Evolutionary conservation across 768 basidiomycete genomes (phyloP).

Genomic region (Leccinum imitatum): DNA sequence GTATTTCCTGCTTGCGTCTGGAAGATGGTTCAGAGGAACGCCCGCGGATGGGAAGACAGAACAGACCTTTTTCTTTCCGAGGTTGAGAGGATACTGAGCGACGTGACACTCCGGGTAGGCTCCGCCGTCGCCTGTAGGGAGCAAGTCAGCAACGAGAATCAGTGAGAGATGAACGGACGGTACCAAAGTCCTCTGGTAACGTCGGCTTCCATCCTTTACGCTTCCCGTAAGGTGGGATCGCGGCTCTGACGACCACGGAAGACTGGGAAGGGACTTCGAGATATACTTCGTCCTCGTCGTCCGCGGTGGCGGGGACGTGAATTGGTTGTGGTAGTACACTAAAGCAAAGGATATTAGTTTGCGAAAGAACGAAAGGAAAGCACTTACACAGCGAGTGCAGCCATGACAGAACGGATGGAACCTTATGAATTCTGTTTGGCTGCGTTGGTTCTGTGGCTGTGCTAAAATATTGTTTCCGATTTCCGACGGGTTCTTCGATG

Average conservation of each 20-base stretch:
- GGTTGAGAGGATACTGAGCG: conserved; percentile 94
- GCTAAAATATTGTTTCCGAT: conserved; percentile 19
- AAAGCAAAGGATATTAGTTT: neutral
- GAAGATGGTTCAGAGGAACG: conserved; percentile 2
- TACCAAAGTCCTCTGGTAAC: conserved; percentile 81
- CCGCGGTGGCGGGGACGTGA: conserved; percentile 48
- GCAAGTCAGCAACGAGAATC: neutral
- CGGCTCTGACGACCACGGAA: conserved; percentile 47
- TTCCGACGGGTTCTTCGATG: conserved; percentile 13
- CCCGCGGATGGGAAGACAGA: neutral
- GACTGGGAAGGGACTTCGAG: conserved; percentile 32
- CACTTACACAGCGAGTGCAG: conserved; percentile 77
- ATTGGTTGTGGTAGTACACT: conserved; percentile 72
- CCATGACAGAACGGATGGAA: conserved; percentile 39
- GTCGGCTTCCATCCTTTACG: conserved; percentile 85
- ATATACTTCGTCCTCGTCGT: conserved; percentile 60
- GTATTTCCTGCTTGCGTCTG: conserved; percentile 93
- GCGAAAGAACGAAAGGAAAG: neutral
- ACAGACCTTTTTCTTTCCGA: conserved; percentile 92
- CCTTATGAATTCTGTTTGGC: conserved; percentile 13
- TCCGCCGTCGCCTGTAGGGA: conserved; percentile 71
- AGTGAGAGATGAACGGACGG: conserved; percentile 28
- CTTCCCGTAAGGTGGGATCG: conserved; percentile 82
- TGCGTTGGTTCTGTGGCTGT: conserved; percentile 29
- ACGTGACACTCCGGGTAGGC: conserved; percentile 94